These are phyloP conservation scores for Tuber magnatum DNA, from an alignment of 495 filamentous ascomycete species.

Conservation along the genomic window DNA sequence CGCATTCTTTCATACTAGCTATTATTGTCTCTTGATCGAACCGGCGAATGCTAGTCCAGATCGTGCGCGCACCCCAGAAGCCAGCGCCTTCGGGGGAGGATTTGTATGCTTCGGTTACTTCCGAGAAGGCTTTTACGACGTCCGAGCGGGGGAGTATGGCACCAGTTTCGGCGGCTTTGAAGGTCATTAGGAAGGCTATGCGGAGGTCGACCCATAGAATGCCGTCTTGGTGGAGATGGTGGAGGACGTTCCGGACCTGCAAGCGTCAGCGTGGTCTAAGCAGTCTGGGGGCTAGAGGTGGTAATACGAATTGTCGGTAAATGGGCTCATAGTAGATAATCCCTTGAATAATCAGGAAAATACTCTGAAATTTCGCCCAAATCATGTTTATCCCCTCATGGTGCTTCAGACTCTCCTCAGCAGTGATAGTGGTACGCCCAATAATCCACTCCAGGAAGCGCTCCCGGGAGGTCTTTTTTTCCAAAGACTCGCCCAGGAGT, in stretches of 20 bases:
- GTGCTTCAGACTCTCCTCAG: slow-evolving; percentile 66
- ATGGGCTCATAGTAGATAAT: slow-evolving; percentile 88
- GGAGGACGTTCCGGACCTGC: slow-evolving; percentile 51
- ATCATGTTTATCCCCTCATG: slow-evolving; percentile 72
- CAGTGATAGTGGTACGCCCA: slow-evolving; percentile 59
- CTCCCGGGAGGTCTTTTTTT: slow-evolving; percentile 45
- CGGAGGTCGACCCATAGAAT: slow-evolving; percentile 69
- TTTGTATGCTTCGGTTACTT: slow-evolving; percentile 74
- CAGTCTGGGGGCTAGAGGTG: neutral
- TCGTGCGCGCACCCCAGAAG: slow-evolving; percentile 82
- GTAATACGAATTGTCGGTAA: slow-evolving; percentile 62
- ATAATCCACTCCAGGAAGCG: slow-evolving; percentile 77
- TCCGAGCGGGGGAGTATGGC: slow-evolving; percentile 44
- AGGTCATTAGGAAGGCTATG: slow-evolving; percentile 32
- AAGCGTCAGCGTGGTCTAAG: neutral
- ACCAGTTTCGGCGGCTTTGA: slow-evolving; percentile 30
- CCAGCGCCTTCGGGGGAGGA: slow-evolving; percentile 54
- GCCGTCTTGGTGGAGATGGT: slow-evolving; percentile 64
- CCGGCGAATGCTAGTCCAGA: slow-evolving; percentile 69
- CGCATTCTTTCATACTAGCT: slow-evolving; percentile 75
- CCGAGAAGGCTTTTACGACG: slow-evolving; percentile 62
- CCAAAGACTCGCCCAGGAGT: neutral
- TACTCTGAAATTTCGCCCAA: slow-evolving; percentile 67
- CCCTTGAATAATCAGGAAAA: slow-evolving; percentile 61
- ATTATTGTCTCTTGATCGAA: slow-evolving; percentile 60